Base-by-base conservation (phyloP, 495 filamentous ascomycete species). In the Penicillium desertorum region DNA sequence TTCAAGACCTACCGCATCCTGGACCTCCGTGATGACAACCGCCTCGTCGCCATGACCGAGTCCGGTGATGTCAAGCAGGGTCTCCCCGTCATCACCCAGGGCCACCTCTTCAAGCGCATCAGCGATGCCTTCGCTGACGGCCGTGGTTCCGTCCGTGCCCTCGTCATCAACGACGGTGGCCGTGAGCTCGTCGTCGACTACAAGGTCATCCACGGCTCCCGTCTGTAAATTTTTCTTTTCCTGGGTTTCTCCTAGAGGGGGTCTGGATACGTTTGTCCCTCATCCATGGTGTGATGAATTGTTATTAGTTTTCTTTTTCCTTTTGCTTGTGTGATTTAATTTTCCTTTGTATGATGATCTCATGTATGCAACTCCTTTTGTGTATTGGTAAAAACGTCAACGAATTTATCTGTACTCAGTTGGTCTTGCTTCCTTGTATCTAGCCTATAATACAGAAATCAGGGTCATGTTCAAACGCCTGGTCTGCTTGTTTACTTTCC, bases 1-100 rank as follows among this genome's bases (percentile, higher is more conserved):
- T 98, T 96, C 91, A 98, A 98, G 89, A 96, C 96, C 82, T 98
- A 98, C 87, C 91, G 94, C 74, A 92, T 98, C 71, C 88, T 98
- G 39, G 94, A 98, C 80, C 87, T 98, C 79, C 90, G 91, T 76
- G 91, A 96, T 58, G 88, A 90, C 63, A 88, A 89, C 67, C 77
- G 78, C 73, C 82, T 91, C 48, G 87, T 89, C 55, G 86, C 87
- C 71, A 90, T 91, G 87, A 91, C 88, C 64, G 88, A 91, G 81
- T 84, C 79, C 57, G 94, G 94, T 65, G 94, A 98, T 75, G 92
- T 98, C 83, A 98, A 98, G 88, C 94, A 96, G 80, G 86, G 86
- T 63, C 82, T 98, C 43, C 84, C 88, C 49, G 91, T 98, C 73
- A 86, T 98, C 65, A 88, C 94, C 78, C 94, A 98, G 83, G 92